These are phyloP conservation scores for Rhytidiadelphus loreus DNA, from an alignment of 225 moss, liverwort and hornwort species.

Conservation along the genomic window DNA sequence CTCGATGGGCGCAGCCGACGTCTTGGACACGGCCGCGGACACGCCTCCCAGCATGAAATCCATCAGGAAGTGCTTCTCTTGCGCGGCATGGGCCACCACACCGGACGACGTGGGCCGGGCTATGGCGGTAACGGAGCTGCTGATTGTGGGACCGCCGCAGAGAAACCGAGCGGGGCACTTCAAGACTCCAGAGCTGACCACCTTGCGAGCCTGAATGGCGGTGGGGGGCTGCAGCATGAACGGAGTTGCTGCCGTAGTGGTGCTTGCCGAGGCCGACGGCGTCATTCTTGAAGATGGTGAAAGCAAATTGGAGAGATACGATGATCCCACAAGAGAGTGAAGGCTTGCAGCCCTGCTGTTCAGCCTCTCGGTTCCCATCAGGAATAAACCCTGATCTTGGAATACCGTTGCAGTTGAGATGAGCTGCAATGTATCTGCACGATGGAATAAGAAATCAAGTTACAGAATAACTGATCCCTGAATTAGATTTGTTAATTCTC, in stretches of 20 bases:
- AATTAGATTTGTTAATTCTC: no score
- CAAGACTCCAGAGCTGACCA: neutral
- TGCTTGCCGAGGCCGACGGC: neutral
- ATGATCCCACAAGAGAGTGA: neutral
- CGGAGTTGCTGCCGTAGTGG: neutral
- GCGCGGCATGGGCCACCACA: constrained; percentile 13
- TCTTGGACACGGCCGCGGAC: constrained; percentile 74
- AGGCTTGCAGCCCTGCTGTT: neutral
- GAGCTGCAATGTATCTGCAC: neutral
- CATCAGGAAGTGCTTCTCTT: constrained; percentile 52
- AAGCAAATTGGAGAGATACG: neutral
- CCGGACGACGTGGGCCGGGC: neutral
- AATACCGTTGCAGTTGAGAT: neutral
- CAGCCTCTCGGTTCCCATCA: neutral
- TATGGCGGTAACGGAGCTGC: neutral
- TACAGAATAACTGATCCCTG: no score
- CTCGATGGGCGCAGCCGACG: constrained; percentile 75
- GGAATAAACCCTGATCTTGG: neutral
- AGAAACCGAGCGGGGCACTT: neutral
- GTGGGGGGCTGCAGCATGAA: neutral
- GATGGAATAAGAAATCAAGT: neutral
- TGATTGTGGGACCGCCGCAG: neutral
- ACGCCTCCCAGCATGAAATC: constrained; percentile 76
- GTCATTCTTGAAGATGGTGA: neutral
- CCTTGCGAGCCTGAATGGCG: neutral